These are phyloP conservation scores for Neonectria hederae DNA, from an alignment of 2,329 filamentous ascomycete species.

Conservation along the genomic window DNA sequence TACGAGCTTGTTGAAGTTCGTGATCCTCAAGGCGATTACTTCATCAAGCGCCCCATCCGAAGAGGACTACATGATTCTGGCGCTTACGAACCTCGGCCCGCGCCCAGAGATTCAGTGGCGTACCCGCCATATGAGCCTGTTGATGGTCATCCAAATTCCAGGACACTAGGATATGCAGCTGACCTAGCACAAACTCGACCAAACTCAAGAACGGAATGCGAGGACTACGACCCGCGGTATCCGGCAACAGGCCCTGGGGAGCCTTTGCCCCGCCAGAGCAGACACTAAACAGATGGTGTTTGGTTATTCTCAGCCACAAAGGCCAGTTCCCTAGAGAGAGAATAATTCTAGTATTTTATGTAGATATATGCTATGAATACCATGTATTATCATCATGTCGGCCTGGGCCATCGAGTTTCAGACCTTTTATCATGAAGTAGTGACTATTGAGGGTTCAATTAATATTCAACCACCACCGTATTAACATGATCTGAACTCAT, in stretches of 20 bases:
- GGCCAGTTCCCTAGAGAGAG: too few species aligned
- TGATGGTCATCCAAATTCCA: background rate
- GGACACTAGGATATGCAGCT: slow-evolving; percentile 8
- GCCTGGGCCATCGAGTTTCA: background rate
- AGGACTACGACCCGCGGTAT: slow-evolving; percentile 58
- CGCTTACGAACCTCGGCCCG: slow-evolving; percentile 32
- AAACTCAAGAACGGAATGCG: slow-evolving; percentile 34
- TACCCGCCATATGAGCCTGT: slow-evolving; percentile 21
- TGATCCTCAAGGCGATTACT: slow-evolving; percentile 57
- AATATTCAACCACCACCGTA: background rate
- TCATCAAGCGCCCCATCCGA: slow-evolving; percentile 54
- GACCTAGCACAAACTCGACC: slow-evolving; percentile 8
- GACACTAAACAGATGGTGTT: slow-evolving; percentile 4
- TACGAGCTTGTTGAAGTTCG: slow-evolving; percentile 59
- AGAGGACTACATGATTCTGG: slow-evolving; percentile 42
- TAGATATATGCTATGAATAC: background rate
- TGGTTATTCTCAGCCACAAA: background rate
- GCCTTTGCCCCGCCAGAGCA: slow-evolving; percentile 5
- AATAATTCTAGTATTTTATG: background rate
- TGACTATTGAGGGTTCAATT: background rate
- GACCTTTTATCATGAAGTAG: background rate
- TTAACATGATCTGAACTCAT: background rate
- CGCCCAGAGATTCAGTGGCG: slow-evolving; percentile 20
- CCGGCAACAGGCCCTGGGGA: slow-evolving; percentile 39
- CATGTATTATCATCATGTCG: background rate